phyloP scores from a whole-genome alignment of 1,139 yeast species.

The Meyerozyma elateridarum region DNA sequence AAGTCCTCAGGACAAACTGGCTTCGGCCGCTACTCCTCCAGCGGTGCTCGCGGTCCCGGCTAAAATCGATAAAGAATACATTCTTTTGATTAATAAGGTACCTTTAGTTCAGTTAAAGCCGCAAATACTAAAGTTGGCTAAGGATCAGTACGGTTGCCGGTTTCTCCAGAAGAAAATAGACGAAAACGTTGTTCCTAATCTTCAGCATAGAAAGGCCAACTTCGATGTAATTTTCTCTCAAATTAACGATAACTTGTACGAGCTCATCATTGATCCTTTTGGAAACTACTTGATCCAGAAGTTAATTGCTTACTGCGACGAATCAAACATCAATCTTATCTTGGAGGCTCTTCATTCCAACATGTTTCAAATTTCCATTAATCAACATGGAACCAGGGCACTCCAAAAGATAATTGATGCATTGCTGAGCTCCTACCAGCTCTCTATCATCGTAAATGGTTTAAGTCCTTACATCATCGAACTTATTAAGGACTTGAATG shows the following conservation, averaged over 20 bases:
- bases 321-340: slow-evolving; percentile 32
- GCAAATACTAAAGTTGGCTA: slow-evolving; percentile 35
- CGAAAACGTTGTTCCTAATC: slow-evolving; percentile 31
- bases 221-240: slow-evolving; percentile 40
- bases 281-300: slow-evolving; percentile 26
- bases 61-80: slow-evolving; percentile 41
- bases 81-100: slow-evolving; percentile 31
- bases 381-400: slow-evolving; percentile 45
- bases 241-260: slow-evolving; percentile 36
- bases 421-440: slow-evolving; percentile 33
- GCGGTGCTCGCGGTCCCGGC: slow-evolving; percentile 3
- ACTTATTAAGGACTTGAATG: slow-evolving; percentile 42
- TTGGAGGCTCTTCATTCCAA: slow-evolving; percentile 37
- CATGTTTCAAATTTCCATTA: slow-evolving; percentile 43
- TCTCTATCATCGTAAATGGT: slow-evolving; percentile 15
- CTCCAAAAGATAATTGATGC: slow-evolving; percentile 42
- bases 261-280: slow-evolving; percentile 39
- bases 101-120: slow-evolving; percentile 32
- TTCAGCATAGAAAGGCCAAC: slow-evolving; percentile 29
- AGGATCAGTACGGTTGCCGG: slow-evolving; percentile 47
- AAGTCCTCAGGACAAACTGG: slow-evolving; percentile 4
- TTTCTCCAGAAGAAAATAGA: slow-evolving; percentile 45
- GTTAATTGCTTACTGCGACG: slow-evolving; percentile 31
- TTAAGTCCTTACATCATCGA: slow-evolving; percentile 39
- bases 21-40: slow-evolving; percentile 4